Percentiles rank a stretch among this genome's conserved stretches.
Conservation (phyloP, 2,329 filamentous ascomycete species). For the Cercospora sp. region DNA sequence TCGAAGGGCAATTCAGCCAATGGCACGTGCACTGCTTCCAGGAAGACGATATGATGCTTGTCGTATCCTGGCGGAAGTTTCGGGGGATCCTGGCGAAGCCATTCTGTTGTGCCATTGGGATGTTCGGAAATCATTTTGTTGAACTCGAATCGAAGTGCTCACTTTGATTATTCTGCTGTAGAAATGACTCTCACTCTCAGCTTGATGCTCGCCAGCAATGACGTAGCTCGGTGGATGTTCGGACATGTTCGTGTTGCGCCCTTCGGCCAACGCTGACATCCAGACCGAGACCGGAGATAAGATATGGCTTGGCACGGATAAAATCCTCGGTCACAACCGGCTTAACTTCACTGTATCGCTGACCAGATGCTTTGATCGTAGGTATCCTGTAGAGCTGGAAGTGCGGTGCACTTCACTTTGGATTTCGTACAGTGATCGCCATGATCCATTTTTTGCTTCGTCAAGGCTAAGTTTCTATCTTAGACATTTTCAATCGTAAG, state of each 20-base stretch:
- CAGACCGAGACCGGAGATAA: background rate
- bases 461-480: background rate
- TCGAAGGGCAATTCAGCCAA: conserved; percentile 23
- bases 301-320: background rate
- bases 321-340: background rate
- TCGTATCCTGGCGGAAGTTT: conserved; percentile 24
- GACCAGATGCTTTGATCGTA: background rate
- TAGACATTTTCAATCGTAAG: background rate
- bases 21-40: conserved; percentile 27
- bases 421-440: background rate
- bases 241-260: background rate
- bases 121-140: background rate
- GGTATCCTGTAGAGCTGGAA: background rate
- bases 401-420: too few relatives aligned
- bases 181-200: background rate
- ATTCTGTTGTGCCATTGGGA: background rate
- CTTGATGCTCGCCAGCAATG: background rate
- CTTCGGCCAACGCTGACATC: background rate
- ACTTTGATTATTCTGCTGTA: background rate
- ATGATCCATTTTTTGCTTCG: background rate
- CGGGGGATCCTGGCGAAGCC: conserved; percentile 22
- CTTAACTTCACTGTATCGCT: background rate
- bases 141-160: background rate
- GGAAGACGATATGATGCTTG: conserved; percentile 29
- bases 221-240: background rate